Evolutionary conservation across 306 rosid species (phyloP), one percentile per base, ranked within the genome.

Genomic region (Argentina anserina): DNA sequence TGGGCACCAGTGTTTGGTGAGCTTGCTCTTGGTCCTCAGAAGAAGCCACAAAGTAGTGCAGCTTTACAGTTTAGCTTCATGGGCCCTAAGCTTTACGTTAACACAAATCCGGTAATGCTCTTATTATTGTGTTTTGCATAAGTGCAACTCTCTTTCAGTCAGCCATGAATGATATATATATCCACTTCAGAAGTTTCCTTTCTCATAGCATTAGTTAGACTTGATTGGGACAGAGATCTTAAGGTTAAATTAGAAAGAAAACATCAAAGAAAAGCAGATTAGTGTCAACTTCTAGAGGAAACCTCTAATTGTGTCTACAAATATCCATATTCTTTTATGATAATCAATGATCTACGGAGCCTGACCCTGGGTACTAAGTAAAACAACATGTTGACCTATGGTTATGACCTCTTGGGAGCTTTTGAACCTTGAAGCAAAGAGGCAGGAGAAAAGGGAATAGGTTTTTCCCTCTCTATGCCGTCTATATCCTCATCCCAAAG

Each of bases 51-150:
- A 73, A 80, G 81, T 67, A 68, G 81, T 70, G 83, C 97, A 29
- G 84, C 97, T 60, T 82, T 91, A 80, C 92, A 86, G 83, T 86
- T 91, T 82, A 91, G 97, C 83, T 83, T 91, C 70, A 83, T 91
- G 97, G 97, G 97, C 66, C 97, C 97, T 29, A 91, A 91, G 87
- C 97, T 91, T 39, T 85, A 89, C 42, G 91, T 91, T 59, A 91
- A 91, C 78, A 89, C 90, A 50, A 77, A 73, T 67, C 87, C 77
- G 86, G 97, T 91, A 86, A 79, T 68, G 59, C 78, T 80, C 67
- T 53, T 42, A 40, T 28, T 74, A 76, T 60, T 72, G 20, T 78
- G 46, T 68, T 33, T 33, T 33, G 36, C 36, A 33, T 2, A 33
- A 33, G 36, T 33, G 36, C 36, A 33, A 33, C 36, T 33, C 5